Conservation (phyloP, 352 stramenopile genomes). For the Phytophthora capsici region DNA sequence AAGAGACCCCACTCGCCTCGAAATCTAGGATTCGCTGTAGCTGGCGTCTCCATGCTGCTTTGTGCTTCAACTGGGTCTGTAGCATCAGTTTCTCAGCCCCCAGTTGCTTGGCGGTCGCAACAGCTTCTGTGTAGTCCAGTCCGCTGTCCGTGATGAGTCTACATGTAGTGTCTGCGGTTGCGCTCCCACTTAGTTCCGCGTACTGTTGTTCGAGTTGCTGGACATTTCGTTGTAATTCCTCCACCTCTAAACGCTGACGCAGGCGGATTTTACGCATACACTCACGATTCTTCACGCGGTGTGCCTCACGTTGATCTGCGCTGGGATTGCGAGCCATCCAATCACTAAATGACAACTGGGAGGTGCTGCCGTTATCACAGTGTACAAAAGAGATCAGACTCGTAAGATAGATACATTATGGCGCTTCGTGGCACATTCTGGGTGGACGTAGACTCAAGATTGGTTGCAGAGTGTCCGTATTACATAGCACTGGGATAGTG, state of each 20-base stretch:
- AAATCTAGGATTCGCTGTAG: constrained; percentile 44
- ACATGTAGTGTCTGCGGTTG: not conserved
- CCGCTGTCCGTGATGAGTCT: not conserved
- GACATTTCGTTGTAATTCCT: constrained; percentile 33
- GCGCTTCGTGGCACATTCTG: not conserved
- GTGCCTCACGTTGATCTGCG: not conserved
- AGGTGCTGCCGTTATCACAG: no score
- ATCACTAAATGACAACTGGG: no score
- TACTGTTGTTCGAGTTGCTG: constrained; percentile 43
- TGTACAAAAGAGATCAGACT: not conserved
- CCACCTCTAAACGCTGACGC: constrained; percentile 36
- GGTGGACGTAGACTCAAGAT: not conserved
- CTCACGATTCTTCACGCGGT: constrained; percentile 36
- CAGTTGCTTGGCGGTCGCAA: constrained; percentile 31
- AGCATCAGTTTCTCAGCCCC: constrained; percentile 49
- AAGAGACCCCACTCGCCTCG: not conserved
- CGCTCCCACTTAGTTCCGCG: constrained; percentile 12
- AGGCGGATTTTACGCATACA: constrained; percentile 43
- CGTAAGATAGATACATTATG: not conserved
- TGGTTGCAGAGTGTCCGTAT: no score
- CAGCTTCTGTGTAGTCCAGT: constrained; percentile 10
- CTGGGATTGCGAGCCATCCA: not conserved
- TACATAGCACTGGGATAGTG: not conserved
- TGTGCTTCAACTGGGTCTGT: constrained; percentile 32
- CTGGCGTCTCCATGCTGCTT: constrained; percentile 32